Evolutionary conservation across 2,329 filamentous ascomycete species (phyloP), one percentile per base, ranked within the genome.

Genomic region (Clonostachys chloroleuca): DNA sequence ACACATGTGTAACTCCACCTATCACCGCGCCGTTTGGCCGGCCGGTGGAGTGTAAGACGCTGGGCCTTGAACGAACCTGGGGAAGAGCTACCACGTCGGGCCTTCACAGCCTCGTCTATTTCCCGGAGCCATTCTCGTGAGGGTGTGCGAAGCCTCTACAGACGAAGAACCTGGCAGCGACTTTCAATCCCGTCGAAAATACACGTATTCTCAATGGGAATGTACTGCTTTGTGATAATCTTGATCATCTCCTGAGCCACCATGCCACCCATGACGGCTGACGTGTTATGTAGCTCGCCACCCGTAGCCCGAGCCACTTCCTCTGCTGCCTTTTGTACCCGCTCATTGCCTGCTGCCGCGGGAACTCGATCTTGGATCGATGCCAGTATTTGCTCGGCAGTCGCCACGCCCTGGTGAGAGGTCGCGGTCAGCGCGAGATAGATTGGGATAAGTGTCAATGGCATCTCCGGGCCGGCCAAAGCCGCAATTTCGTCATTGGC

Each of bases 221-320:
- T 73, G 65, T 87, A 88, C 68, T 88, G 84, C 59, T 82, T 83
- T 12, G 84, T 87, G 57, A 87, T 80, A 49, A 92, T 81, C 65
- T 99, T 99, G 70, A 99, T 95, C 52, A 92, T 82, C 70, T 99
- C 94, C 67, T 99, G 95, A n/a, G 92, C 90, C 43, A 95, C 87
- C 73, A 99, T 87, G 4, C 94, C 95, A 33, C 94, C 95, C 2
- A 85, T 87, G 47, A 96, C 70, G 24, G 92, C 86, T 34, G 92
- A 87, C 47, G 95, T 88, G 62, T 96, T 97, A 71, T 99, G 94
- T 50, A 99, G 72, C 65, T 99, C 95, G 46, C 84, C 88, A 30
- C 89, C 89, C 43, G 82, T 84, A 35, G 89, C 87, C 50, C 95
- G 83, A 34, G 85, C 81, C 40, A 90, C 75, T 64, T 92, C 87